phyloP scores from a whole-genome alignment of 2,329 filamentous ascomycete species.

The Aspergillus fijiensis region DNA sequence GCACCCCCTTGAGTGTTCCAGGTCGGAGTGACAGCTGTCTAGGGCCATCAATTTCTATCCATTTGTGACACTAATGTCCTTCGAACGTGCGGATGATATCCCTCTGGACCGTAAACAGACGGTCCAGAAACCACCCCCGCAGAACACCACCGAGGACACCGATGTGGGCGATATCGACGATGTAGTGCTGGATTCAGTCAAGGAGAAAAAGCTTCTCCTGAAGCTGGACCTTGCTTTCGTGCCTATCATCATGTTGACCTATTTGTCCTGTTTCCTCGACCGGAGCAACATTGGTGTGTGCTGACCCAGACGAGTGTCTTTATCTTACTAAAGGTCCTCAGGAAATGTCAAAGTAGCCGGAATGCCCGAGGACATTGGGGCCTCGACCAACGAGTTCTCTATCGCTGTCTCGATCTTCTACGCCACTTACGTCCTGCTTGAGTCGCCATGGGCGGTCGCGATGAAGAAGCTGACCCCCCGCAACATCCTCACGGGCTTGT shows the following conservation, averaged over 20 bases:
- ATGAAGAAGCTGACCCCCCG: conserved; percentile 51
- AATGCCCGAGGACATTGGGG: conserved; percentile 48
- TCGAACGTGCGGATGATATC: conserved; percentile 2
- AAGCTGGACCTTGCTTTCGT: conserved; percentile 52
- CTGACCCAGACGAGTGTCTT: neutral
- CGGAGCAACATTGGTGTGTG: conserved; percentile 51
- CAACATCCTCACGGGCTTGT: conserved; percentile 41
- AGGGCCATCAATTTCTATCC: neutral
- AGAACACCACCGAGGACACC: conserved; percentile 9
- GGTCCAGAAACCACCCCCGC: conserved; percentile 14
- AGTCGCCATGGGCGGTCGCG: conserved; percentile 49
- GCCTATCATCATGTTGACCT: conserved; percentile 57
- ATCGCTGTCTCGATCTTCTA: conserved; percentile 54
- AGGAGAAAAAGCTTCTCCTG: conserved; percentile 48
- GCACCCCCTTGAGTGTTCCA: neutral
- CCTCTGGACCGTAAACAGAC: conserved; percentile 7
- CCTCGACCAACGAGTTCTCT: conserved; percentile 45
- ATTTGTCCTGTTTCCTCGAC: conserved; percentile 57
- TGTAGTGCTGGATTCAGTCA: conserved; percentile 43
- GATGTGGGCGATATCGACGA: conserved; percentile 22
- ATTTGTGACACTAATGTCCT: neutral
- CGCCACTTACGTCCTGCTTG: conserved; percentile 52
- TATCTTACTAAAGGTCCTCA: conserved; percentile 10
- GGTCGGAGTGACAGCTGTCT: neutral
- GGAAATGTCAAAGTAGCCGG: conserved; percentile 51